A percentile compares a stretch with the other conserved stretches of the same genome.
phyloP scores from a whole-genome alignment of 306 rosid genomes.

The Casuarina equisetifolia region DNA sequence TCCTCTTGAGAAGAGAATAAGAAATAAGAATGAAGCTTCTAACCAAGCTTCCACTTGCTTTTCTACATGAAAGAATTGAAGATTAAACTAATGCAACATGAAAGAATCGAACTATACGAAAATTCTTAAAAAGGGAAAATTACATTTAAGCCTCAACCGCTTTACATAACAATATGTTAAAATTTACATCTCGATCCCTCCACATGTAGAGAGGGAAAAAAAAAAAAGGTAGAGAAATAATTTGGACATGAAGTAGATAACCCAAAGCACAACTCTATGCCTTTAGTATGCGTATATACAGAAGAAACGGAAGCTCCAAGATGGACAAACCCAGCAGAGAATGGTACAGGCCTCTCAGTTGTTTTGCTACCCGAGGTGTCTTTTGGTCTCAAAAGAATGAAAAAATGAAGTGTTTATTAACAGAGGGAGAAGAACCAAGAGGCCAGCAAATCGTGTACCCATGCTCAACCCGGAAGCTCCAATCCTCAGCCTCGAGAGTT shows the following conservation, averaged over 20 bases:
- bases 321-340: constrained; percentile 4
- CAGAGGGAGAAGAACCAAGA: constrained; percentile 12
- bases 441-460: constrained; percentile 13
- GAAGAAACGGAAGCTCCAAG: not conserved
- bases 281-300: constrained; percentile 12
- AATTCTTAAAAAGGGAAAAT: not conserved
- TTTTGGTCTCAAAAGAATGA: constrained; percentile 30
- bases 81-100: not conserved
- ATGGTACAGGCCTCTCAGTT: constrained; percentile 7
- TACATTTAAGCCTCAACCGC: constrained; percentile 2
- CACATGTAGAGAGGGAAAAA: not conserved
- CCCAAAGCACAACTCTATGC: constrained; percentile 3
- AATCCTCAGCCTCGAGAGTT: constrained; percentile 16
- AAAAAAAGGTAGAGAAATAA: not conserved
- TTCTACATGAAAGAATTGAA: too few species aligned
- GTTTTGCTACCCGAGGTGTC: constrained; percentile 10
- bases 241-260: not conserved
- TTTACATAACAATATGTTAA: not conserved
- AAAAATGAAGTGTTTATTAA: constrained; percentile 23
- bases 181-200: constrained; percentile 11
- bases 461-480: constrained; percentile 6
- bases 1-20: not conserved
- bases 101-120: not conserved
- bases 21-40: not conserved
- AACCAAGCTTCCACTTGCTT: not conserved